Percentiles rank a stretch among this genome's conserved stretches.
phyloP scores from a whole-genome alignment of 495 filamentous ascomycete species.

The Hyaloscypha finlandica region DNA sequence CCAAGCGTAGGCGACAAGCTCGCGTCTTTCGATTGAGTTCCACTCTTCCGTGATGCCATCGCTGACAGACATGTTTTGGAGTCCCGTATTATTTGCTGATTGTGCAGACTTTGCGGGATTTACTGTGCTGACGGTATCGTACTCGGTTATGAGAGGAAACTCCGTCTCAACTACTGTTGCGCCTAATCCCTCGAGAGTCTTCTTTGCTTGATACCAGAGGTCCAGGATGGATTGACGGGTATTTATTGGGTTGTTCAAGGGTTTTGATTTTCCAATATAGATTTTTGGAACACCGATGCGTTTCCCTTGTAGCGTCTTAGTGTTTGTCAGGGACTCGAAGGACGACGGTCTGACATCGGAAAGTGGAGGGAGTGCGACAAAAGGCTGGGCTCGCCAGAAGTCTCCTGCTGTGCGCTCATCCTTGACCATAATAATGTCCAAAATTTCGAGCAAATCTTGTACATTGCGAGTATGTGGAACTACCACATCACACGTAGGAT shows the following conservation, averaged over 20 bases:
- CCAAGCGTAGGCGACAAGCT: constrained; percentile 38
- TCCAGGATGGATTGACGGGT: constrained; percentile 9
- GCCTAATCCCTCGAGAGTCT: constrained; percentile 21
- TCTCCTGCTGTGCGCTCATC: constrained; percentile 34
- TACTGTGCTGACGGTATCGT: constrained; percentile 32
- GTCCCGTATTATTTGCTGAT: not conserved
- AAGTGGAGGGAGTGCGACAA: constrained; percentile 28
- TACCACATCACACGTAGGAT: constrained; percentile 39
- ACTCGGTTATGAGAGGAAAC: constrained; percentile 35
- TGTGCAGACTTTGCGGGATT: constrained; percentile 27
- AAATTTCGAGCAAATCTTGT: constrained; percentile 36
- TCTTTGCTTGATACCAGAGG: constrained; percentile 35
- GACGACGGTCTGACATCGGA: constrained; percentile 6
- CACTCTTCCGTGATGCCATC: constrained; percentile 17
- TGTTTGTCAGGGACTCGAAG: not conserved
- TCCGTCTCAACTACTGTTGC: constrained; percentile 37
- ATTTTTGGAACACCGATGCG: constrained; percentile 29
- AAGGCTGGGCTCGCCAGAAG: constrained; percentile 38
- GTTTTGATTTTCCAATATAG: constrained; percentile 33
- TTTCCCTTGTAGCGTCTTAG: constrained; percentile 29
- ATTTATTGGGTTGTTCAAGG: no score
- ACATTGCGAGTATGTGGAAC: constrained; percentile 37
- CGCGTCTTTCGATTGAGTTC: constrained; percentile 34
- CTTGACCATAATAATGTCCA: constrained; percentile 31
- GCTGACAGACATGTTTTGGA: no score